Base-by-base conservation (phyloP, 352 stramenopile species). In the Peronospora farinosa region DNA sequence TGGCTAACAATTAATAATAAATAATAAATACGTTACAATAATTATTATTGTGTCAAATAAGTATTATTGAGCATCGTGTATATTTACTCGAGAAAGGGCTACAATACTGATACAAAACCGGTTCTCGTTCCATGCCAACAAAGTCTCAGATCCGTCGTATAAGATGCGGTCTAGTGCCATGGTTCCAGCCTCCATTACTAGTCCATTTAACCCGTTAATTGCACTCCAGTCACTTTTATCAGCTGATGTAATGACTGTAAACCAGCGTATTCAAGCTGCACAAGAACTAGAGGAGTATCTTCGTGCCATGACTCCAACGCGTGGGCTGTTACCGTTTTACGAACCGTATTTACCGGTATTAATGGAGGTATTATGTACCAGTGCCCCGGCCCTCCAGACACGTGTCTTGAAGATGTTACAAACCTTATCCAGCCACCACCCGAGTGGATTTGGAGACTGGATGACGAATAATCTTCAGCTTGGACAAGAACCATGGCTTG, bases 281-380 rank as follows among this genome's bases (percentile, higher is more conserved):
- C 67, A 78, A 53, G 67, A 81, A 45, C 44, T 84, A 15, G 68
- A 67, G 7, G 36, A 53, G 11, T 68, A 79, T 40, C 65, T 81
- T 9, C 45, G 36, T 15, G 21, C 37, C 2, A 40, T 84, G 21
- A 6, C 43, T 4, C 47, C 54, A 0, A 64, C 67, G 1, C 59
- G 62, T 0, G 45, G 47, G 3, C 51, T 84, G 5, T 47, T 68
- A 17, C 41, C 62, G 30, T 71, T 68, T 4, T 84, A 78, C 40
- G 74, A 86, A 41, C 72, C 69, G 28, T 86, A 78, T 46, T 52
- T 86, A 8, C 41, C 45, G 11, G 12, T 72, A 31, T 45, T 84
- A n/a, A 49, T 60, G 8, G 72, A 65, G 5, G 47, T 75, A 12
- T 41, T 57, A 3, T 40, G 41, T 21, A 74, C 73, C 17, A 49